phyloP scores from a whole-genome alignment of 306 rosid species.

The Prosopis cineraria region DNA sequence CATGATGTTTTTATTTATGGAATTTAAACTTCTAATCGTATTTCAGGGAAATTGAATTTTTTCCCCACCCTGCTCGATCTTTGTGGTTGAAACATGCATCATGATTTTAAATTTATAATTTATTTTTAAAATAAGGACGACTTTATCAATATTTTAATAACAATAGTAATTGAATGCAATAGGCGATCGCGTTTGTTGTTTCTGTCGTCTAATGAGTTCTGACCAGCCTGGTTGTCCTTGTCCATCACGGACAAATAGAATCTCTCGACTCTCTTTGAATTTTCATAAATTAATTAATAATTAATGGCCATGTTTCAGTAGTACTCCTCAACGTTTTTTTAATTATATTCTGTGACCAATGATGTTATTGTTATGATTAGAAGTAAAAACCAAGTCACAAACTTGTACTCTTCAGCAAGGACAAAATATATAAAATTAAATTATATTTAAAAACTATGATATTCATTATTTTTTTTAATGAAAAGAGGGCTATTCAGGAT shows the following conservation, averaged over 20 bases:
- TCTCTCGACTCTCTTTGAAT: conserved; percentile 32
- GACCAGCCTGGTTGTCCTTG: conserved; percentile 14
- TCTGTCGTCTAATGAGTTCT: not conserved
- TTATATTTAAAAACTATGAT: not conserved
- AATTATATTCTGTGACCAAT: not conserved
- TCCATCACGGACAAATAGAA: conserved; percentile 27
- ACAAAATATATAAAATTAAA: not conserved
- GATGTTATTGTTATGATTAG: not conserved
- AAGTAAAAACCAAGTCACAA: not conserved
- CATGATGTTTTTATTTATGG: too few relatives aligned
- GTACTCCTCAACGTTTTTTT: not conserved
- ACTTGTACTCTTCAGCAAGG: not conserved
- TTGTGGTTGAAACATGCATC: too few relatives aligned
- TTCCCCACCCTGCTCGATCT: too few relatives aligned
- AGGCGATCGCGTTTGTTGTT: not conserved
- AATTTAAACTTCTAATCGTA: too few relatives aligned
- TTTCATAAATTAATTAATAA: not conserved
- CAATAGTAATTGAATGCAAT: not conserved
- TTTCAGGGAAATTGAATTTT: too few relatives aligned
- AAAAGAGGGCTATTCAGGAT: not conserved
- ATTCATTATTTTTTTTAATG: not conserved
- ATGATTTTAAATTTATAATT: too few relatives aligned
- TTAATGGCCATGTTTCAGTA: not conserved
- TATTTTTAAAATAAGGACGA: too few relatives aligned
- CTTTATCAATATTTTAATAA: not conserved